Evolutionary conservation across 208 protist genomes (phyloP), one percentile per base, ranked within the genome.

Genomic region (Herpetomonas samuelpessoai): DNA sequence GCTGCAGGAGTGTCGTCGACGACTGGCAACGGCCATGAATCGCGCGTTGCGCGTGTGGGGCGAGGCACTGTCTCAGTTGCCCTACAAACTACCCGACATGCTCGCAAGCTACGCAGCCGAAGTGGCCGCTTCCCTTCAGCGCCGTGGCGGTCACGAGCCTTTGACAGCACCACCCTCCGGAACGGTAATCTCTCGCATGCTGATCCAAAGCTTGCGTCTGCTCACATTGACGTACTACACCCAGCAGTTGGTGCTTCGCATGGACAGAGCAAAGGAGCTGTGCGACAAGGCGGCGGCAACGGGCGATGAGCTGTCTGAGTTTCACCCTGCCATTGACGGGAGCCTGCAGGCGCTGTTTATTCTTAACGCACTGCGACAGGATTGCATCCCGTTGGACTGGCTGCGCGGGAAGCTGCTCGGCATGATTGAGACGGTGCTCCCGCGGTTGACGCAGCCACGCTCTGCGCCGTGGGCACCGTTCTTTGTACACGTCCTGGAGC

Each of bases 151-250:
- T 6, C 12, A 29, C 3, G 10, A 14, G 4, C 9, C 49, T 31
- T 14, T 4, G 10, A 25, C 25, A 3, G 49, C 27, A 16, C 3
- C 28, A 25, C 24, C 49, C 6, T 30, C 7, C 16, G 66, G 79
- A 10, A 89, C 83, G 21, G 65, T 74, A 18, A 74, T 83, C 1
- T 86, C 78, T 2, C 74, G 79, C 46, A 81, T 69, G 7, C 68
- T 81, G 35, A 70, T 93, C 9, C 21, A 76, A 66, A 91, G 79
- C 67, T 93, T 87, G 50, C 76, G 87, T 10, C 41, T 93, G 38
- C 74, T 88, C 28, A 69, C 65, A 6, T 67, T 89, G 27, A 57
- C 75, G 44, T 45, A 64, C 29, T 74, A 62, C 44, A 65, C 66
- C n/a, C 16, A 59, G 21, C 47, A 47, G 2, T 41, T 19, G 44